Evolutionary conservation across 2,329 filamentous ascomycete species (phyloP).

Genomic region (Aspergillus costaricaensis): DNA sequence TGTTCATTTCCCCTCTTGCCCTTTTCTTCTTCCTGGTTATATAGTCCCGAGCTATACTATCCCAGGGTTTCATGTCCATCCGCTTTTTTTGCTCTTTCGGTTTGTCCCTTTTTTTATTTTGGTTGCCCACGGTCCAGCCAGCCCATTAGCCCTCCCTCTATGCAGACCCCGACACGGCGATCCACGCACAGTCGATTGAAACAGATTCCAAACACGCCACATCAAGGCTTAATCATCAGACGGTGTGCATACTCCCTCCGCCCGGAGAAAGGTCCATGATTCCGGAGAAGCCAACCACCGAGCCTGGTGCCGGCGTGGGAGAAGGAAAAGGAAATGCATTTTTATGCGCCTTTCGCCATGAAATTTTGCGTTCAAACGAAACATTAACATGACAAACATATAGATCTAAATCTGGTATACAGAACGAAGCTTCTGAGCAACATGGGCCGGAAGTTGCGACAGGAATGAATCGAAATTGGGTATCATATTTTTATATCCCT

Average conservation of each 20-base stretch:
- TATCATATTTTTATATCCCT: conserved; percentile 52
- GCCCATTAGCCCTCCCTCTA: conserved; percentile 16
- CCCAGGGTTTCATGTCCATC: conserved; percentile 7
- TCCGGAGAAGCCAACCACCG: not conserved
- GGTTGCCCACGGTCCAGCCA: conserved; percentile 1
- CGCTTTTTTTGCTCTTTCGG: not conserved
- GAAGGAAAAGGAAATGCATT: conserved; percentile 15
- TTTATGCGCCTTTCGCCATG: conserved; percentile 29
- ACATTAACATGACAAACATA: conserved; percentile 21
- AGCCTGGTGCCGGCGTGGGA: not conserved
- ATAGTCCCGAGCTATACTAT: conserved; percentile 16
- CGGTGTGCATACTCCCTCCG: not conserved
- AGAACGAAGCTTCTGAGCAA: conserved; percentile 45
- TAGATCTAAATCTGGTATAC: conserved; percentile 44
- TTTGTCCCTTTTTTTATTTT: not conserved
- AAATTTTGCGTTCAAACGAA: conserved; percentile 18
- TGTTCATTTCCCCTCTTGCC: conserved; percentile 7
- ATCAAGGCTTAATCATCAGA: not conserved
- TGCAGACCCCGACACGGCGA: conserved; percentile 8
- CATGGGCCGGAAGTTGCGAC: conserved; percentile 41
- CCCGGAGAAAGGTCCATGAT: not conserved
- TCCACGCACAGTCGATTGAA: conserved; percentile 9
- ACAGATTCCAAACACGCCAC: conserved; percentile 8
- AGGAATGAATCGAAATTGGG: conserved; percentile 51
- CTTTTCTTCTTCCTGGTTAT: not conserved